Evolutionary conservation across 352 stramenopile species (phyloP).

Genomic region (Globisporangium polare): DNA sequence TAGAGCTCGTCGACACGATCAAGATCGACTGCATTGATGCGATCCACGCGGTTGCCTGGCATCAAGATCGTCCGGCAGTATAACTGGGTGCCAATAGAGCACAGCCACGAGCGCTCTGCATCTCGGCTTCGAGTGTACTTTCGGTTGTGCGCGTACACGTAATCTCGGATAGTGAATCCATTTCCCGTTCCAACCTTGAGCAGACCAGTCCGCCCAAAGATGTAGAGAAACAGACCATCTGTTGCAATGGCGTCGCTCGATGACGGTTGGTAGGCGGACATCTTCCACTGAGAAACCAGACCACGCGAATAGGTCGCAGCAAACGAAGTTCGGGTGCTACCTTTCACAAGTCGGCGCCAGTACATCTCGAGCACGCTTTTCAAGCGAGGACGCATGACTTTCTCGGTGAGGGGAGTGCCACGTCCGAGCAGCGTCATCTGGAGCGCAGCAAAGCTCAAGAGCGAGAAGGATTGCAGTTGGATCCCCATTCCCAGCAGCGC

Average conservation of each 20-base stretch:
- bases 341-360: constrained; percentile 24
- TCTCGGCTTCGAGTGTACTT: constrained; percentile 51
- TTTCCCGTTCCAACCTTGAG: constrained; percentile 72
- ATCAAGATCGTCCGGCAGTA: constrained; percentile 78
- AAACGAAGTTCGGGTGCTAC: constrained; percentile 21
- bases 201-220: constrained; percentile 56
- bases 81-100: constrained; percentile 49
- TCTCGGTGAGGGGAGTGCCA: constrained; percentile 12
- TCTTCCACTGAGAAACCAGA: constrained; percentile 62
- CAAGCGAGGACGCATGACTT: constrained; percentile 18
- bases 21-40: constrained; percentile 42
- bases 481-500: constrained; percentile 49
- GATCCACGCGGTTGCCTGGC: constrained; percentile 58
- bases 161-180: constrained; percentile 58
- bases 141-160: constrained; percentile 65
- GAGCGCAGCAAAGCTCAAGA: constrained; percentile 40
- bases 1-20: constrained; percentile 49
- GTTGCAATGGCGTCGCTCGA: constrained; percentile 70
- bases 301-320: constrained; percentile 52
- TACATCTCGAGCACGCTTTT: constrained; percentile 26
- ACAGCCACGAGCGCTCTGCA: constrained; percentile 75
- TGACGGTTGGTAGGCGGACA: constrained; percentile 55
- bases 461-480: constrained; percentile 63
- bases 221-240: constrained; percentile 64
- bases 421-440: constrained; percentile 26